Evolutionary conservation across 2,329 filamentous ascomycete species (phyloP), one percentile per base, ranked within the genome.

Genomic region (Stachybotrys chlorohalonatus): DNA sequence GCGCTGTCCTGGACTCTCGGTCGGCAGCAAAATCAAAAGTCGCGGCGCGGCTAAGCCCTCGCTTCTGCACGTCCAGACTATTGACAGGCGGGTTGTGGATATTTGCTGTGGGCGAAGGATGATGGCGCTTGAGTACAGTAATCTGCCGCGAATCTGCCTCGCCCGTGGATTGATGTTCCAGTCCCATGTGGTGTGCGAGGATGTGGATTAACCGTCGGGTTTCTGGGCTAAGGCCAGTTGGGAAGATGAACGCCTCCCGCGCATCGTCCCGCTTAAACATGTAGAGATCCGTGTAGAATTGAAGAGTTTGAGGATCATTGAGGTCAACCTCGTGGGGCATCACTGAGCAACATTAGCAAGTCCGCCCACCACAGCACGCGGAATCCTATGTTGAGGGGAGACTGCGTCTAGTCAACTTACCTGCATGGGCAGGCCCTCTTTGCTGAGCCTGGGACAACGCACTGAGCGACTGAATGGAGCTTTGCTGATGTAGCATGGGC

Each of bases 21-120:
- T 89, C 84, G 58, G 91, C 87, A 60, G 89, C 91, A 70, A 97
- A 97, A 70, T 97, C 94, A 61, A 95, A 96, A 2, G 94, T 97
- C n/a, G 94, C 94, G 15, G 94, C 92, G 58, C 94, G 87, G 74
- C 91, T 96, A 42, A 99, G 77, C 5, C 87, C 88, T 57, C 93
- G 88, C 61, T 93, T 86, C 62, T 90, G 86, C 54, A 88, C 84
- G 59, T 95, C 90, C 52, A 85, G 76, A 24, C 84, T 83, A 56
- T 88, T 85, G 55, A 84, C 84, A 1, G 82, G 78, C 24, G 73
- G 59, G 68, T 76, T 64, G 76, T 85, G 76, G 75, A 85, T 70
- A 62, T 78, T 75, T 51, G 76, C 70, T n/a, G 79, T 73, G 46
- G 80, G 71, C 49, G 77, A 70, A 67, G 78, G 58, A 60, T 80